Conservation (phyloP, 192 early-diverging fungal genomes). For the Umbelopsis vinacea region DNA sequence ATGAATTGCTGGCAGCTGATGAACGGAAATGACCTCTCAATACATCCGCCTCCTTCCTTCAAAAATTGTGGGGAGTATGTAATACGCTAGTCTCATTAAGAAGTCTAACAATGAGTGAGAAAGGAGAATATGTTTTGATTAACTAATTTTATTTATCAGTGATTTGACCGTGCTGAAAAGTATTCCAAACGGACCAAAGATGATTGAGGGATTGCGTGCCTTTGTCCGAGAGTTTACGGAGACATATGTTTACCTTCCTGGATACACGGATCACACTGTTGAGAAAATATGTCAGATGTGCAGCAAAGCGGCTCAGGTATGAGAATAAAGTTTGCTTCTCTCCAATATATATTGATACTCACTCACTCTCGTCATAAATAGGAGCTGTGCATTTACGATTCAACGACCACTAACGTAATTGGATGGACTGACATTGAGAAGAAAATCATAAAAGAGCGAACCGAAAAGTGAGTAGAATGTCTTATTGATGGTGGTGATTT, state of each 20-base stretch:
- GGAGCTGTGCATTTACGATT: slow-evolving; percentile 27
- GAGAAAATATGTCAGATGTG: slow-evolving; percentile 56
- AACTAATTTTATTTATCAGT: slow-evolving; percentile 32
- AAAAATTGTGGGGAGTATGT: slow-evolving; percentile 37
- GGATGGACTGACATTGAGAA: slow-evolving; percentile 41
- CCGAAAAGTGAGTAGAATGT: slow-evolving; percentile 52
- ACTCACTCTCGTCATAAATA: slow-evolving; percentile 4
- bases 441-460: slow-evolving; percentile 48
- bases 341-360: background rate
- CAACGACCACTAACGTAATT: slow-evolving; percentile 23
- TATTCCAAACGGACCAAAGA: slow-evolving; percentile 44
- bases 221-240: slow-evolving; percentile 53
- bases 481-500: background rate
- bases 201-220: slow-evolving; percentile 42
- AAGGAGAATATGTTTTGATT: too few relatives aligned
- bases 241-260: slow-evolving; percentile 60
- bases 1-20: slow-evolving; percentile 27
- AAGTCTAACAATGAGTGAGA: too few relatives aligned
- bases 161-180: slow-evolving; percentile 51
- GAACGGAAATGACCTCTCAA: background rate
- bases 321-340: background rate
- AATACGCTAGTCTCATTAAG: background rate
- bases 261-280: slow-evolving; percentile 49
- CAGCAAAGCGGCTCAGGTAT: slow-evolving; percentile 47
- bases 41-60: slow-evolving; percentile 18